Conservation (phyloP, 352 stramenopile genomes). For the Phytophthora pini region DNA sequence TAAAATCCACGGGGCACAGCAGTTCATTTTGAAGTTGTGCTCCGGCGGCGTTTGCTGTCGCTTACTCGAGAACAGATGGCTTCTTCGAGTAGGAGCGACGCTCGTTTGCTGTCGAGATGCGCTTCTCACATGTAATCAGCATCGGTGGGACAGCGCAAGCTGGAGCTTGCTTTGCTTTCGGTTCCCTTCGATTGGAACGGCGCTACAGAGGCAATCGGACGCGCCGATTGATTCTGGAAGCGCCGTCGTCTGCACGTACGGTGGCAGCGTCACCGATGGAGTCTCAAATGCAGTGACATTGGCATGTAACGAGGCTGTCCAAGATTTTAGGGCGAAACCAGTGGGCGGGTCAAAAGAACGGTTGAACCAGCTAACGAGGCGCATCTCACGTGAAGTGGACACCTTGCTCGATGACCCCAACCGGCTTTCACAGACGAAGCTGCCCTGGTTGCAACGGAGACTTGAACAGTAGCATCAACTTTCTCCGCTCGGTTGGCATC, state of each 20-base stretch:
- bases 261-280: slow-evolving; percentile 1
- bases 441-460: slow-evolving; percentile 8
- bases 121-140: slow-evolving; percentile 23
- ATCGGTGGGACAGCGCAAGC: not conserved
- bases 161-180: slow-evolving; percentile 3
- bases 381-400: slow-evolving; percentile 19
- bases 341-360: slow-evolving; percentile 14
- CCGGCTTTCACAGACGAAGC: slow-evolving; percentile 27
- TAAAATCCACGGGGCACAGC: slow-evolving; percentile 11
- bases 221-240: slow-evolving; percentile 23
- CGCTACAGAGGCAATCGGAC: slow-evolving; percentile 15
- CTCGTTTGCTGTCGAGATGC: slow-evolving; percentile 24
- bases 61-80: slow-evolving; percentile 32
- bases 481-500: not conserved
- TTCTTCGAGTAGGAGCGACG: slow-evolving; percentile 4
- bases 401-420: slow-evolving; percentile 14
- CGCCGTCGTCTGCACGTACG: slow-evolving; percentile 19
- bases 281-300: no score
- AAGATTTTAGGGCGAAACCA: slow-evolving; percentile 1
- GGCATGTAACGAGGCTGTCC: slow-evolving; percentile 11
- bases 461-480: slow-evolving; percentile 17
- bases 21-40: not conserved
- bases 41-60: not conserved
- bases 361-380: slow-evolving; percentile 11
- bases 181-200: slow-evolving; percentile 30